A percentile compares a stretch with the other conserved stretches of the same genome.
These are phyloP conservation scores for Citrus trifoliata DNA, from an alignment of 345 rosid genomes.

Conservation along the genomic window DNA sequence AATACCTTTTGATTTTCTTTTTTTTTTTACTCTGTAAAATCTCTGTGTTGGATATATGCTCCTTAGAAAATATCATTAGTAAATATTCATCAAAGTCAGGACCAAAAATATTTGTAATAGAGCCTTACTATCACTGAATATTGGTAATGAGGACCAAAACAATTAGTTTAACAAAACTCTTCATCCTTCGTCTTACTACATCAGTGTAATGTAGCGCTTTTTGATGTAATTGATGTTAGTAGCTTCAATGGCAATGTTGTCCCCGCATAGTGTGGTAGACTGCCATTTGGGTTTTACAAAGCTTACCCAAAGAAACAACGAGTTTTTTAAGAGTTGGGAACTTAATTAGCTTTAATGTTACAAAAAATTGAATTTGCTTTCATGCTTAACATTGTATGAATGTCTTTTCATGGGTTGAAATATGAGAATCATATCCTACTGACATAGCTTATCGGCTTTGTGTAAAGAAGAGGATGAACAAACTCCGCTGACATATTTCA, in stretches of 20 bases:
- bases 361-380: background rate
- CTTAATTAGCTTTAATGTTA: background rate
- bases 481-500: background rate
- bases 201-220: background rate
- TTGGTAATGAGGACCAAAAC: background rate
- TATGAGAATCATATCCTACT: background rate
- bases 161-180: background rate
- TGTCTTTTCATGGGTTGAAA: background rate
- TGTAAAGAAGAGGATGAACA: background rate
- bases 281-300: background rate
- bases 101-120: background rate
- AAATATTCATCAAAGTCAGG: background rate
- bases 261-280: background rate
- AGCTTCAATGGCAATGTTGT: background rate
- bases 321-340: background rate
- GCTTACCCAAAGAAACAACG: background rate
- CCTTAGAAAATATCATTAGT: background rate
- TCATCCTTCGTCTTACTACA: background rate
- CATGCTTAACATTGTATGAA: background rate
- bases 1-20: background rate
- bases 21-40: background rate
- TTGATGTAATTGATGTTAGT: background rate
- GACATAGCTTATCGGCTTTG: background rate
- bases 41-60: background rate
- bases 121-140: background rate